phyloP scores from a whole-genome alignment of 805 yeast species.

The Myxozyma monticola region DNA sequence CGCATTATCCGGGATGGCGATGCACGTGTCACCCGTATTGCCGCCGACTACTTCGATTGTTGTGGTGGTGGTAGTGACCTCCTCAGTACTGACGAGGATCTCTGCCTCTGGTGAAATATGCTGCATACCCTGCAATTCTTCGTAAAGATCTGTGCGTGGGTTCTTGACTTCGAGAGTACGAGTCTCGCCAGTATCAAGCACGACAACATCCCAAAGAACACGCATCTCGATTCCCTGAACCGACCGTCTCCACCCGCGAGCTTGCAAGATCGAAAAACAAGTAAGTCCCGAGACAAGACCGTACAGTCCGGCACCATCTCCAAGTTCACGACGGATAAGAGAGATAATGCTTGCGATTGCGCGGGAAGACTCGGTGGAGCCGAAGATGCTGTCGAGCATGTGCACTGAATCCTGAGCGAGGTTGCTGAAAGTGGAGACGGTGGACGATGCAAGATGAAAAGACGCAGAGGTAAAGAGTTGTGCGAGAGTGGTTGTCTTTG shows the following conservation, averaged over 20 bases:
- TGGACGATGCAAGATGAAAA: constrained; percentile 35
- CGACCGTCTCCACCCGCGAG: constrained; percentile 33
- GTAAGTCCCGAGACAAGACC: constrained; percentile 36
- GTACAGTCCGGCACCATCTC: constrained; percentile 35
- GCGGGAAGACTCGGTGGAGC: constrained; percentile 39
- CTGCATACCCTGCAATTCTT: constrained; percentile 9
- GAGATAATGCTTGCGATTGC: constrained; percentile 36
- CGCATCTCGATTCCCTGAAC: constrained; percentile 30
- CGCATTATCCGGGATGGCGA: constrained; percentile 25
- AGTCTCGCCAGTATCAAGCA: constrained; percentile 38
- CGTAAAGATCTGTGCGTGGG: constrained; percentile 13
- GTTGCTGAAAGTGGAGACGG: constrained; percentile 31
- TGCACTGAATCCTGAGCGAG: constrained; percentile 38
- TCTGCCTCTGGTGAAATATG: constrained; percentile 25
- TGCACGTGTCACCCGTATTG: constrained; percentile 1
- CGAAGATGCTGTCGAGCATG: constrained; percentile 37
- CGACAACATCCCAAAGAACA: constrained; percentile 40
- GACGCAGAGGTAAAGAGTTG: constrained; percentile 36
- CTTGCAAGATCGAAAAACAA: constrained; percentile 37
- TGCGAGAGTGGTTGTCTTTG: constrained; percentile 34
- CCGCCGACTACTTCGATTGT: constrained; percentile 25
- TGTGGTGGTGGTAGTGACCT: constrained; percentile 26
- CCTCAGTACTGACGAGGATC: constrained; percentile 24
- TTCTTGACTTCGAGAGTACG: constrained; percentile 26
- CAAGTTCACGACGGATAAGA: constrained; percentile 36